Evolutionary conservation across 2,329 filamentous ascomycete genomes (phyloP).

Genomic region (Botrytis tulipae): DNA sequence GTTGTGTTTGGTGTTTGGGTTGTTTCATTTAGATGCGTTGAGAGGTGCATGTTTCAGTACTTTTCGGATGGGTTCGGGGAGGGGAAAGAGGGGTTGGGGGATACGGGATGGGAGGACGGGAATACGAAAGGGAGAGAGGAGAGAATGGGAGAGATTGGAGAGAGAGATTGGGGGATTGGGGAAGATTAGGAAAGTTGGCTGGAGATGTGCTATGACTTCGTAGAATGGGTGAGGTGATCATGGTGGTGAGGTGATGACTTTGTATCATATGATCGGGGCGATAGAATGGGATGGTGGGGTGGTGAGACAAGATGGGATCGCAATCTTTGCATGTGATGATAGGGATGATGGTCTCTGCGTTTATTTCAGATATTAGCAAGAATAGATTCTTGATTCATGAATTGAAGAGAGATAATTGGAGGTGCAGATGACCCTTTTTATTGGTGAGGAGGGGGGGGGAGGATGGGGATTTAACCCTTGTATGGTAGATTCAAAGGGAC

Average conservation of each 20-base stretch:
- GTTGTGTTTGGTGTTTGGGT: constrained; percentile 11
- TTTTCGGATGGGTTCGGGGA: not conserved
- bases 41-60: constrained; percentile 15
- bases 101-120: not conserved
- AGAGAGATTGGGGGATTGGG: not conserved
- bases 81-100: not conserved
- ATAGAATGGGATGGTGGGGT: constrained; percentile 16
- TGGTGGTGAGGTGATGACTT: constrained; percentile 9
- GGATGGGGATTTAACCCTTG: not conserved
- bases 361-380: not conserved
- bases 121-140: not conserved
- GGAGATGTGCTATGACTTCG: not conserved
- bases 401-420: not conserved
- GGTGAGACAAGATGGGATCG: constrained; percentile 16
- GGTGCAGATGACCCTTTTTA: constrained; percentile 20
- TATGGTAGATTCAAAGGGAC: constrained; percentile 7
- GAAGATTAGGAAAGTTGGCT: no score
- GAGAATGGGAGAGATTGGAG: not conserved
- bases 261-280: constrained; percentile 15
- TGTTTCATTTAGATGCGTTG: constrained; percentile 13
- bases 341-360: not conserved
- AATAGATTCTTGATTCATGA: not conserved
- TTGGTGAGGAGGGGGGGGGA: constrained; percentile 10
- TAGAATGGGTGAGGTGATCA: not conserved
- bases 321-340: constrained; percentile 7